These are phyloP conservation scores for Angomonas desouzai DNA, from an alignment of 208 protist genomes.

Conservation along the genomic window DNA sequence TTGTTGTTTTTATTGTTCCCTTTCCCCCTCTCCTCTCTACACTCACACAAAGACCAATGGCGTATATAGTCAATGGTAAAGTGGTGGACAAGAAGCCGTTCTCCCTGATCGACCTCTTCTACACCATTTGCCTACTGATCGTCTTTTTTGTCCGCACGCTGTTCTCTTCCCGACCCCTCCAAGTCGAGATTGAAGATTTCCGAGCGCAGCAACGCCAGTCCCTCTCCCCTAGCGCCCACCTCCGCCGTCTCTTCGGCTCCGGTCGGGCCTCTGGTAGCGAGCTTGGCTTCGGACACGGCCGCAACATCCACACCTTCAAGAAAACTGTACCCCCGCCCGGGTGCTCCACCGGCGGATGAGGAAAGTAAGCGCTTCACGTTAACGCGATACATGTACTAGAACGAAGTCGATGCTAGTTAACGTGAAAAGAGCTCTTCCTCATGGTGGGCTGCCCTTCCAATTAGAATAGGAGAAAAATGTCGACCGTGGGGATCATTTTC, in stretches of 20 bases:
- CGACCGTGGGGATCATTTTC: too few species aligned
- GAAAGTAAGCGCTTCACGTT: slow-evolving; percentile 17
- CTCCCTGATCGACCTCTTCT: slow-evolving; percentile 43
- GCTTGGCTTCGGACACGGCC: slow-evolving; percentile 22
- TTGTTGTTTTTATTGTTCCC: slow-evolving; percentile 6
- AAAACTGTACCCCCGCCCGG: slow-evolving; percentile 21
- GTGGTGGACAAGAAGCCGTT: slow-evolving; percentile 79
- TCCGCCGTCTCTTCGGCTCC: slow-evolving; percentile 15
- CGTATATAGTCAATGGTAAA: slow-evolving; percentile 67
- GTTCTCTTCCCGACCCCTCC: slow-evolving; percentile 44
- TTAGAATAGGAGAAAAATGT: too few species aligned
- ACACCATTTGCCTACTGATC: slow-evolving; percentile 31
- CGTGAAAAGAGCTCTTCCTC: not conserved
- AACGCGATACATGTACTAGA: not conserved
- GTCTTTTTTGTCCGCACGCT: slow-evolving; percentile 67
- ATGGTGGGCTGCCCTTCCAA: too few species aligned
- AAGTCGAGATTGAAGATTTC: slow-evolving; percentile 40
- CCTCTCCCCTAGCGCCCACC: slow-evolving; percentile 5
- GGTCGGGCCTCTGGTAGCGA: slow-evolving; percentile 9
- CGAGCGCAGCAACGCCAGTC: slow-evolving; percentile 7
- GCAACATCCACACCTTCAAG: slow-evolving; percentile 48
- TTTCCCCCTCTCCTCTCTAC: slow-evolving; percentile 13
- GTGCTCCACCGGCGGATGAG: slow-evolving; percentile 20
- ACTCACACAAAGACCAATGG: slow-evolving; percentile 25
- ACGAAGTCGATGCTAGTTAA: not conserved